phyloP scores from a whole-genome alignment of 1,139 yeast genomes.

The Candida freyschussii region DNA sequence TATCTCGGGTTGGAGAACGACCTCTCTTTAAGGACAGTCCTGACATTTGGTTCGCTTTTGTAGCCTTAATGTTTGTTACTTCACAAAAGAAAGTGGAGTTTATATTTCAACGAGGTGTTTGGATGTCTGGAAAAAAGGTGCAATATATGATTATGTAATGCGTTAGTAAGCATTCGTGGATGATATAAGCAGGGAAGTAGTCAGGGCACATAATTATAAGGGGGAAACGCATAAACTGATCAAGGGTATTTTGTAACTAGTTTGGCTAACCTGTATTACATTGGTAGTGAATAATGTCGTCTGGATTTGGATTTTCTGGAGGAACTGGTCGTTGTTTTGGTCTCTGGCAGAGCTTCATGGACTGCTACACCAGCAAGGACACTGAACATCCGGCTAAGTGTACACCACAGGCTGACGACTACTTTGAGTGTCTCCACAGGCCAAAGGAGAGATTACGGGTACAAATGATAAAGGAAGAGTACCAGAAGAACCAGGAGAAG shows the following conservation, averaged over 20 bases:
- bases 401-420: slow-evolving; percentile 39
- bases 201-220: too few species aligned
- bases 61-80: too few species aligned
- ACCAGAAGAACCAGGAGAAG: slow-evolving; percentile 22
- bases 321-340: slow-evolving; percentile 45
- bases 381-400: slow-evolving; percentile 35
- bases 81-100: too few species aligned
- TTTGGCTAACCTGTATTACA: too few species aligned
- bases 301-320: slow-evolving; percentile 38
- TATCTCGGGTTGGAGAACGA: slow-evolving; percentile 6
- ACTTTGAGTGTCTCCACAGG: slow-evolving; percentile 46
- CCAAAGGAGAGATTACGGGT: slow-evolving; percentile 34
- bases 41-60: not conserved
- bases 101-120: too few species aligned
- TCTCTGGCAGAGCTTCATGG: slow-evolving; percentile 40
- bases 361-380: slow-evolving; percentile 38
- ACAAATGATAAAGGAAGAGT: slow-evolving; percentile 24
- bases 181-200: too few species aligned
- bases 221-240: too few species aligned
- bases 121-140: not conserved
- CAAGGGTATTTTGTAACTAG: too few species aligned
- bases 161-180: too few species aligned
- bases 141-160: too few species aligned
- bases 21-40: slow-evolving; percentile 11
- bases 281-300: too few species aligned